Percentiles rank a stretch among this genome's conserved stretches.
Conservation (phyloP, 495 filamentous ascomycete species). For the Friedmanniomyces endolithicus region DNA sequence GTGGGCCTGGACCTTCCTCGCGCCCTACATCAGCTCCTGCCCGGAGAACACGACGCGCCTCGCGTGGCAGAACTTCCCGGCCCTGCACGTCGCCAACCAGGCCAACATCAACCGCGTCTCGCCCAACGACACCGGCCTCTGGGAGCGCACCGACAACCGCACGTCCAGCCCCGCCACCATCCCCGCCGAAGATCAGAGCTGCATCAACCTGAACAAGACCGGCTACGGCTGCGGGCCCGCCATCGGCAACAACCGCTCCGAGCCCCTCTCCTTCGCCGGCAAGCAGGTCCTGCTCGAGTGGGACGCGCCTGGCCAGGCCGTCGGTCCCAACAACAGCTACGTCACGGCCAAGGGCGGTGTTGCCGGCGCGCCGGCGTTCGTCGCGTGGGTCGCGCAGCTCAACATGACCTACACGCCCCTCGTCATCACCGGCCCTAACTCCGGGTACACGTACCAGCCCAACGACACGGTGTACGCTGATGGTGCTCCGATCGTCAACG, state of each 20-base stretch:
- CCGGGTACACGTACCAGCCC: constrained; percentile 61
- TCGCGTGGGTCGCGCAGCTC: constrained; percentile 70
- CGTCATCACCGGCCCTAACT: constrained; percentile 39
- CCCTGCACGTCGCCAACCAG: constrained; percentile 60
- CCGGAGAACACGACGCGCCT: constrained; percentile 62
- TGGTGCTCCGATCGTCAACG: constrained; percentile 46
- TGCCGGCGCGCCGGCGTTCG: constrained; percentile 51
- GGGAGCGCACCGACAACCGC: constrained; percentile 42
- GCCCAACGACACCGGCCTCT: constrained; percentile 37
- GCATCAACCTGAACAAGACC: constrained; percentile 38
- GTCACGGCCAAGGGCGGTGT: constrained; percentile 42
- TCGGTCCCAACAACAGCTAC: constrained; percentile 77
- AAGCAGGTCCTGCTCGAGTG: constrained; percentile 58
- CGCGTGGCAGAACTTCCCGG: constrained; percentile 82
- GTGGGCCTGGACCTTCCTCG: constrained; percentile 77
- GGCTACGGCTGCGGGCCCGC: constrained; percentile 48
- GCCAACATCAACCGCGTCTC: constrained; percentile 55
- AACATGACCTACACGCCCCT: constrained; percentile 74
- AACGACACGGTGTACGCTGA: constrained; percentile 22
- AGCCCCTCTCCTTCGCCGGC: constrained; percentile 64
- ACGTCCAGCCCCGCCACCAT: constrained; percentile 37
- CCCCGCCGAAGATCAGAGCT: constrained; percentile 35
- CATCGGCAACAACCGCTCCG: constrained; percentile 52
- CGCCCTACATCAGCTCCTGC: constrained; percentile 73
- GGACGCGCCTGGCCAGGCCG: constrained; percentile 54